These are phyloP conservation scores for Cupressus sempervirens DNA, from an alignment of 75 land plant genomes.

Conservation along the genomic window DNA sequence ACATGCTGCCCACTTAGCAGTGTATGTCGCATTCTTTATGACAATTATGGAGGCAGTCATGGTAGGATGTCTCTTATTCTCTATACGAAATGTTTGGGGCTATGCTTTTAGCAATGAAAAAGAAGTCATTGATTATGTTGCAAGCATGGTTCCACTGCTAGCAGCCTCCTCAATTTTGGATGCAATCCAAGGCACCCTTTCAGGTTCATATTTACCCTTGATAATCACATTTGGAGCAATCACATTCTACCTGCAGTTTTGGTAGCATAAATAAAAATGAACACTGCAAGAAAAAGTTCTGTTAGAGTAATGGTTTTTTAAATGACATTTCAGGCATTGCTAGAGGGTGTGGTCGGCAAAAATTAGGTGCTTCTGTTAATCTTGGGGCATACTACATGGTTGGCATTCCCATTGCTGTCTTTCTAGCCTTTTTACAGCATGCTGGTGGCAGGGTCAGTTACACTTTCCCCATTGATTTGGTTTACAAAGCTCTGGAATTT, in stretches of 20 bases:
- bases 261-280: not conserved
- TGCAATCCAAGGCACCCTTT: slow-evolving; percentile 70
- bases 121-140: no score
- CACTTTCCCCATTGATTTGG: no score
- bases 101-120: no score
- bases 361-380: slow-evolving; percentile 19
- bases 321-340: not conserved
- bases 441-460: no score
- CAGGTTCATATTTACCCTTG: slow-evolving; percentile 9
- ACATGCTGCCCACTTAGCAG: slow-evolving; percentile 40
- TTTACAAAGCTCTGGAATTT: no score
- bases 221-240: slow-evolving; percentile 12
- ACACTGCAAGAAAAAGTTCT: not conserved
- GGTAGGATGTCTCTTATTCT: slow-evolving; percentile 20
- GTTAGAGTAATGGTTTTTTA: not conserved
- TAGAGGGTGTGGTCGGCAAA: no score
- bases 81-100: no score
- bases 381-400: slow-evolving; percentile 69
- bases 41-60: slow-evolving; percentile 38
- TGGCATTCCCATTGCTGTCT: slow-evolving; percentile 61
- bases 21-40: slow-evolving; percentile 29
- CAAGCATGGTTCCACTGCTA: slow-evolving; percentile 19
- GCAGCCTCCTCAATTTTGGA: slow-evolving; percentile 58
- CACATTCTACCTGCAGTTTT: not conserved
- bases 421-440: slow-evolving; percentile 1